Evolutionary conservation across 179 eudicot genomes (phyloP).

Genomic region (Camellia oleifera): DNA sequence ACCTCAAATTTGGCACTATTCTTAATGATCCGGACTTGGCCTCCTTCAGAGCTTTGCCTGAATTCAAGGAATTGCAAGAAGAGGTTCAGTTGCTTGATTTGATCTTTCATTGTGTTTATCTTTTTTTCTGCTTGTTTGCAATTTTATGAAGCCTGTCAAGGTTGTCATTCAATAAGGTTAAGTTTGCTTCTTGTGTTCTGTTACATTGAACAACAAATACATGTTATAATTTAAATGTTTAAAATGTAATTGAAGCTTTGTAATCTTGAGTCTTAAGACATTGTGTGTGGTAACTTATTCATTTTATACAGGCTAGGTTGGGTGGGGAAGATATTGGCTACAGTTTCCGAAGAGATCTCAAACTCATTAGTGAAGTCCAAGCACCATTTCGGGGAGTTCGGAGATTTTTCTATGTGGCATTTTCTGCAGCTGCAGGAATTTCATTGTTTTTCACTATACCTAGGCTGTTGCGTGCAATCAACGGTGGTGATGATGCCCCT

Average conservation of each 20-base stretch:
- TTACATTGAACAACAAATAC: neutral
- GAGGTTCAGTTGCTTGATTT: constrained; percentile 51
- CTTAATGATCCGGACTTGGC: constrained; percentile 99
- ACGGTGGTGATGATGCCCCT: constrained; percentile 90
- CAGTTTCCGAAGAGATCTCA: constrained; percentile 94
- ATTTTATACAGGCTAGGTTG: constrained; percentile 60
- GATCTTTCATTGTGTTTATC: neutral
- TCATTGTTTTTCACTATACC: constrained; percentile 79
- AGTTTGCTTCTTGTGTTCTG: neutral
- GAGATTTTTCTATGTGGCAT: constrained; percentile 86
- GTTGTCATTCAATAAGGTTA: neutral
- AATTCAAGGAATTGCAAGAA: constrained; percentile 96
- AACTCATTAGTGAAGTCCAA: constrained; percentile 99
- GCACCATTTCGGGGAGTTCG: constrained; percentile 98
- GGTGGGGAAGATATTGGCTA: constrained; percentile 98
- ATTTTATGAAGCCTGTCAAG: neutral
- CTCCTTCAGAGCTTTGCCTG: constrained; percentile 91
- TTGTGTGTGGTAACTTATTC: constrained; percentile 4
- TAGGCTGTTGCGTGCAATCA: constrained; percentile 64
- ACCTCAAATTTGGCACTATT: constrained; percentile 92
- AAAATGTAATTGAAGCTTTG: neutral
- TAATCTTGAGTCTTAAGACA: neutral
- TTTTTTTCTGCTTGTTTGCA: neutral
- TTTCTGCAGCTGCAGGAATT: constrained; percentile 97
- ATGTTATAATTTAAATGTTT: neutral